Evolutionary conservation across 805 yeast species (phyloP).

Genomic region (Cephaloascus fragrans): DNA sequence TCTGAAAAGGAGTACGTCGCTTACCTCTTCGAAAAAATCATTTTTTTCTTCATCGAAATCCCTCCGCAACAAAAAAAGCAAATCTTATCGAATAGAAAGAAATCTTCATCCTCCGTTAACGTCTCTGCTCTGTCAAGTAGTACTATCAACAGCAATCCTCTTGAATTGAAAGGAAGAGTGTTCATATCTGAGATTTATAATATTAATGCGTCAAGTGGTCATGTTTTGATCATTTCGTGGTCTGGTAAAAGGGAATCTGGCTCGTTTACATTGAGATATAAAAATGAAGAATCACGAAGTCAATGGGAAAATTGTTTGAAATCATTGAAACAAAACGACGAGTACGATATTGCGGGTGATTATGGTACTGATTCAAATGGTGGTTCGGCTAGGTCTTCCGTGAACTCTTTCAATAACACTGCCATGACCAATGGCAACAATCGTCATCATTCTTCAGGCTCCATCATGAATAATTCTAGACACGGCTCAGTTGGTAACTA

Average conservation of each 20-base stretch:
- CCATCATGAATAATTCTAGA: constrained; percentile 21
- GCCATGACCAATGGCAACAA: constrained; percentile 10
- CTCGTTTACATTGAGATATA: constrained; percentile 70
- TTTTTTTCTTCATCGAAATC: constrained; percentile 35
- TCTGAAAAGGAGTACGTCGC: constrained; percentile 83
- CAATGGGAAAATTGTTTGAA: constrained; percentile 75
- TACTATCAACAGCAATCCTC: neutral
- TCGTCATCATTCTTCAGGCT: constrained; percentile 31
- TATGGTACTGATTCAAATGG: constrained; percentile 8
- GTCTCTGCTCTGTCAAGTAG: constrained; percentile 8
- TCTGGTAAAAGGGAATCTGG: constrained; percentile 84
- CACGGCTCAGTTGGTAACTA: neutral
- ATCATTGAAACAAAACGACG: constrained; percentile 29
- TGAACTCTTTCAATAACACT: constrained; percentile 1
- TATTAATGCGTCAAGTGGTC: constrained; percentile 32
- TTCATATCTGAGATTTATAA: constrained; percentile 56
- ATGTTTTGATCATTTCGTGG: constrained; percentile 63
- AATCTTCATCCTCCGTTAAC: constrained; percentile 33
- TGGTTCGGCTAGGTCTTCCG: neutral
- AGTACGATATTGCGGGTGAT: constrained; percentile 13
- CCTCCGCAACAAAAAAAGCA: constrained; percentile 29
- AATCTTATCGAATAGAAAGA: constrained; percentile 41
- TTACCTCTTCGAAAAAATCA: constrained; percentile 68
- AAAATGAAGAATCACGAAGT: constrained; percentile 71
- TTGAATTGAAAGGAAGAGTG: constrained; percentile 71